Percentiles rank a stretch among this genome's conserved stretches.
Evolutionary conservation across 73 alveolate genomes (phyloP).

Genomic region (Stentor coeruleus): DNA sequence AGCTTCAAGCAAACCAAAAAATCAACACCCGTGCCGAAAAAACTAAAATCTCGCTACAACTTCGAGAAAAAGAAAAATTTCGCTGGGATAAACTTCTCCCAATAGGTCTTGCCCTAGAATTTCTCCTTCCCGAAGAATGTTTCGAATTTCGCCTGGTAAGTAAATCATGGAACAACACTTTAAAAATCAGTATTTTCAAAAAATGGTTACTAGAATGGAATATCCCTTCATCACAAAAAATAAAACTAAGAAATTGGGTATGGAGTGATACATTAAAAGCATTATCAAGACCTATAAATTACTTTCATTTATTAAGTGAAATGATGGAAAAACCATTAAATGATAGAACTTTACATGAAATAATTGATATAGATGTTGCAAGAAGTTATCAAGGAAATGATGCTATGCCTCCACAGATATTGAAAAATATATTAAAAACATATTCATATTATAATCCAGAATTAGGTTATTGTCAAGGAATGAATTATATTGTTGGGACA

Average conservation of each 20-base stretch:
- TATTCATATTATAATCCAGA: constrained; percentile 45
- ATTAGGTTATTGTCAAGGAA: constrained; percentile 57
- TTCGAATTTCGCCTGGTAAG: background rate
- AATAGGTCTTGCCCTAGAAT: constrained; percentile 10
- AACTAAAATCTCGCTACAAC: constrained; percentile 7
- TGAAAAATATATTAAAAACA: constrained; percentile 42
- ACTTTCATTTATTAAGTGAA: constrained; percentile 38
- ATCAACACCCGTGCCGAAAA: constrained; percentile 17
- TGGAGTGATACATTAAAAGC: constrained; percentile 2
- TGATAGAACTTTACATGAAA: constrained; percentile 40
- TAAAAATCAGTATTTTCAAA: background rate
- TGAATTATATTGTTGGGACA: constrained; percentile 54
- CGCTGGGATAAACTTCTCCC: constrained; percentile 27
- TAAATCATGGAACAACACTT: background rate
- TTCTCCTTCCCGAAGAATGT: background rate
- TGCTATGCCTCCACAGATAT: constrained; percentile 17
- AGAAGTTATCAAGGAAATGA: constrained; percentile 39
- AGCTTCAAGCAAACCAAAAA: constrained; percentile 32
- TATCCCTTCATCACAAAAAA: background rate
- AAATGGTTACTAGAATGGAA: background rate
- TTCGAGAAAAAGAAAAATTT: constrained; percentile 26
- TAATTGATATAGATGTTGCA: constrained; percentile 56
- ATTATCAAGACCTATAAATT: constrained; percentile 23
- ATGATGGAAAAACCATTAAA: background rate
- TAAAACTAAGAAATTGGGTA: background rate